Conservation (phyloP, 164 flowering plant genomes). For the Dillenia turbinata region DNA sequence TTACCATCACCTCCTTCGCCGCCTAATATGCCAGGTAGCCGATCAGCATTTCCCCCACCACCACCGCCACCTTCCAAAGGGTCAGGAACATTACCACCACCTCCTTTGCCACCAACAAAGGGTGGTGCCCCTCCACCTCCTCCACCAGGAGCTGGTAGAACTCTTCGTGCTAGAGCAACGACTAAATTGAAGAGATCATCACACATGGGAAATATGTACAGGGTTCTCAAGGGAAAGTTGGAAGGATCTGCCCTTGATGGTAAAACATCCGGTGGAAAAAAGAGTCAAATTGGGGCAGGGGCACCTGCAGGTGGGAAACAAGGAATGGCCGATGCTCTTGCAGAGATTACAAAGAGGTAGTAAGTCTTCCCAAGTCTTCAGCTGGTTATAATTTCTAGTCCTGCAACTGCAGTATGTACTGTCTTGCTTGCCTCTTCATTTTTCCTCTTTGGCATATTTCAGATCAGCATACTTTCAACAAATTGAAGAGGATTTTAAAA, state of each 20-base stretch:
- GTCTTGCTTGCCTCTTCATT: not conserved
- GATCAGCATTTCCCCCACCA: constrained; percentile 30
- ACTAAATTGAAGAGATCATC: constrained; percentile 72
- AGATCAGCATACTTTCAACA: constrained; percentile 81
- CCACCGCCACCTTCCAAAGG: constrained; percentile 17
- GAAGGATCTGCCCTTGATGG: constrained; percentile 53
- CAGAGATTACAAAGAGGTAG: constrained; percentile 88
- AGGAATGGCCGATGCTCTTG: constrained; percentile 90
- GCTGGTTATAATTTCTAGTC: no score
- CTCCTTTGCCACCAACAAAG: constrained; percentile 27
- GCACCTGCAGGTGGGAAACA: constrained; percentile 43
- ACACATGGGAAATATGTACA: constrained; percentile 70
- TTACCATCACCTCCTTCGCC: constrained; percentile 28
- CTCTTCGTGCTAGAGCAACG: constrained; percentile 44
- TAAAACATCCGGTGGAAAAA: constrained; percentile 41
- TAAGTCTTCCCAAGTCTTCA: no score
- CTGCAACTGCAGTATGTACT: not conserved
- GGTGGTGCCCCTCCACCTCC: constrained; percentile 68
- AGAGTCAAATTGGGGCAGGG: constrained; percentile 27
- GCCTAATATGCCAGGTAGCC: not conserved
- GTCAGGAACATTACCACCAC: constrained; percentile 27
- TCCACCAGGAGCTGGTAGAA: constrained; percentile 32
- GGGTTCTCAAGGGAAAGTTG: constrained; percentile 72
- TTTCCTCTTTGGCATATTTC: constrained; percentile 4
- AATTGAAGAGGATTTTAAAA: constrained; percentile 75